Evolutionary conservation across 2,329 filamentous ascomycete genomes (phyloP).

Genomic region (Neobulgaria alba): DNA sequence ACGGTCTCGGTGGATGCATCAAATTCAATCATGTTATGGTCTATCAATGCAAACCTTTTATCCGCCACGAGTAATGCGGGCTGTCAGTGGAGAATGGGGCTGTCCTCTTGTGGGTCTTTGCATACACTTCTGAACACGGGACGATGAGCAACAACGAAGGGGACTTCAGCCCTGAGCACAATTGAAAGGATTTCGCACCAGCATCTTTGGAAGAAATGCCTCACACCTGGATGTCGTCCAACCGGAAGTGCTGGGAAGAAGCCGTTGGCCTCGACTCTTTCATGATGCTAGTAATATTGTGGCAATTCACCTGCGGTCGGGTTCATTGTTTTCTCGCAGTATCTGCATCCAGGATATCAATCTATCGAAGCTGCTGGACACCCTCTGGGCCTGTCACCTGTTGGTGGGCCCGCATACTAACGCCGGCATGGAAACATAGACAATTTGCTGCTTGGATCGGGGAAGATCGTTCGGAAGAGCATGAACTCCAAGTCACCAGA

Average conservation of each 20-base stretch:
- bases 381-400: slow-evolving; percentile 8
- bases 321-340: slow-evolving; percentile 6
- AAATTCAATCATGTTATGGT: slow-evolving; percentile 26
- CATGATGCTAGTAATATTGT: slow-evolving; percentile 6
- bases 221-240: slow-evolving; percentile 10
- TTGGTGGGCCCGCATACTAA: slow-evolving; percentile 2
- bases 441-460: background rate
- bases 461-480: background rate
- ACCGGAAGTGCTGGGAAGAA: slow-evolving; percentile 14
- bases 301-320: slow-evolving; percentile 7
- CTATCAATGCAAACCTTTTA: slow-evolving; percentile 17
- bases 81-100: slow-evolving; percentile 16
- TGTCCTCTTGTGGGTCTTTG: slow-evolving; percentile 12
- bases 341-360: slow-evolving; percentile 4
- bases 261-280: slow-evolving; percentile 8
- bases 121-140: slow-evolving; percentile 15
- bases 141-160: slow-evolving; percentile 10
- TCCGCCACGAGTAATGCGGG: slow-evolving; percentile 10
- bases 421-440: background rate
- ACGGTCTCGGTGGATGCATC: slow-evolving; percentile 17
- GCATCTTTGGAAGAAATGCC: slow-evolving; percentile 18
- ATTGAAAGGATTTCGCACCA: slow-evolving; percentile 10
- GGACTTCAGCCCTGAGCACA: slow-evolving; percentile 12
- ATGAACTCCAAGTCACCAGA: slow-evolving; percentile 22
- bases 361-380: background rate